A percentile compares a stretch with the other conserved stretches of the same genome.
These are phyloP conservation scores for Melaleuca quinquenervia DNA, from an alignment of 345 rosid genomes.

Conservation along the genomic window DNA sequence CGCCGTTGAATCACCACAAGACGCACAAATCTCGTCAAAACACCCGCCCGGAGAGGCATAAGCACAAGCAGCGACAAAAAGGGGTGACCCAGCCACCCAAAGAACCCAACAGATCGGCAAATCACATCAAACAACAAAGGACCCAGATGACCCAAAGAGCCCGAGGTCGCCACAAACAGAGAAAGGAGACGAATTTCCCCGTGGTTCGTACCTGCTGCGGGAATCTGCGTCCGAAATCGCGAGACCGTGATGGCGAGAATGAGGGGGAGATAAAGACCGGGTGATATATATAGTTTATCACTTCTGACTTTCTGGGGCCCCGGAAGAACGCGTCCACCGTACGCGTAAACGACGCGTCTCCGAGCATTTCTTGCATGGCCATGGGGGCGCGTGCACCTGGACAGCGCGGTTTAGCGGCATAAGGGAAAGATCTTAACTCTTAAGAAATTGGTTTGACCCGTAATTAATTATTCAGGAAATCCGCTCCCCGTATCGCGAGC, in stretches of 20 bases:
- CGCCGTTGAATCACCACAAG: background rate
- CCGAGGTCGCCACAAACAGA: background rate
- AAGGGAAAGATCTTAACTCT: background rate
- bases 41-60: background rate
- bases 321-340: background rate
- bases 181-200: background rate
- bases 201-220: background rate
- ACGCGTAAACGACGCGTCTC: slow-evolving; percentile 5
- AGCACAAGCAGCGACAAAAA: background rate
- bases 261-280: background rate
- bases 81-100: background rate
- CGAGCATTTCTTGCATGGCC: background rate
- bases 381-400: background rate
- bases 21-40: background rate
- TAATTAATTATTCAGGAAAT: background rate
- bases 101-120: background rate
- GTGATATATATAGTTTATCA: background rate
- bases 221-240: background rate
- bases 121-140: background rate
- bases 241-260: background rate
- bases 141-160: background rate
- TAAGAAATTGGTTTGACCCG: background rate
- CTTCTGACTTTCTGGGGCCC: too few relatives aligned
- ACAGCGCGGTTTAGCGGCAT: background rate
- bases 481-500: too few relatives aligned